These are phyloP conservation scores for Aspergillus puulaauensis DNA, from an alignment of 2,329 filamentous ascomycete genomes.

Conservation along the genomic window DNA sequence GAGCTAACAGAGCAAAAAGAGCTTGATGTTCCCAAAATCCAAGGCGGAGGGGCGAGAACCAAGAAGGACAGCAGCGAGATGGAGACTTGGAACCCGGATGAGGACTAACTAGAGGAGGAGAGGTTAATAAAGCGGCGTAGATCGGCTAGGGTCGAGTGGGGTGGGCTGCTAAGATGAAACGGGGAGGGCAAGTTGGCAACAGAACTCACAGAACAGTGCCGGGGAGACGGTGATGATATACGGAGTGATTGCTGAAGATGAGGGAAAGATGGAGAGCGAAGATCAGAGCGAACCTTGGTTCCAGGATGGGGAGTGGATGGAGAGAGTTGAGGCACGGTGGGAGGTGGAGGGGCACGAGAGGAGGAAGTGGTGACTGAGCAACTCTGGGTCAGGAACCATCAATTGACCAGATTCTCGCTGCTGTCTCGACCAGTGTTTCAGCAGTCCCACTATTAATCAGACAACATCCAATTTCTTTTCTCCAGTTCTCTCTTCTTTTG, in stretches of 20 bases:
- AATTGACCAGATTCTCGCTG: neutral
- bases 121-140: constrained; percentile 22
- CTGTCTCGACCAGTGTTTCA: constrained; percentile 26
- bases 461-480: neutral
- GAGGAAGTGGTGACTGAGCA: neutral
- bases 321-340: too few species aligned
- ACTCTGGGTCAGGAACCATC: constrained; percentile 5
- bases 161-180: constrained; percentile 13
- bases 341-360: neutral
- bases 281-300: constrained; percentile 12
- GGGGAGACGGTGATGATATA: neutral
- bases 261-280: neutral
- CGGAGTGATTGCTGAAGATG: neutral
- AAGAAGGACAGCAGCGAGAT: constrained; percentile 10
- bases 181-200: neutral
- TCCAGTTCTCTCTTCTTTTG: neutral
- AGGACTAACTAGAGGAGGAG: constrained; percentile 14
- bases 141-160: constrained; percentile 16
- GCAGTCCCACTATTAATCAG: constrained; percentile 5
- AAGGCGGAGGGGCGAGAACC: constrained; percentile 19
- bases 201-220: neutral
- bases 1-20: constrained; percentile 3
- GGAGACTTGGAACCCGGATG: constrained; percentile 1
- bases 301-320: neutral
- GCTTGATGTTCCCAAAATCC: neutral